phyloP scores from a whole-genome alignment of 23 red algal species.

The Gracilaria vermiculophylla region DNA sequence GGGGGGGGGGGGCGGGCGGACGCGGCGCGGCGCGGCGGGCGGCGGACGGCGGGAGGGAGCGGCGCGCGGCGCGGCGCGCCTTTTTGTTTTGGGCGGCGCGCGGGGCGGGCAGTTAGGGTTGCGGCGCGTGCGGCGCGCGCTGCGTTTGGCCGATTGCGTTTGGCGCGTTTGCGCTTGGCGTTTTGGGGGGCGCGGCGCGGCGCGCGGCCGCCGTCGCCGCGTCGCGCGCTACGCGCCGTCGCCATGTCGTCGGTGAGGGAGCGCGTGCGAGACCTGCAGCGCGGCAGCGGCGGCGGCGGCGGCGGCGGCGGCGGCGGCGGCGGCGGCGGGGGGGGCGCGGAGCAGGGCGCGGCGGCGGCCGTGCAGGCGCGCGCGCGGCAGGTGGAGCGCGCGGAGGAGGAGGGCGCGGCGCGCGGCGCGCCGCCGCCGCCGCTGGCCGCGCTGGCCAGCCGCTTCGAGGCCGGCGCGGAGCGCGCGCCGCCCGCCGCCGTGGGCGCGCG shows the following conservation, averaged over 20 bases:
- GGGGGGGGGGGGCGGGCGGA: neutral
- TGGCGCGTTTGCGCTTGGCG: neutral
- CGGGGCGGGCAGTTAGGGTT: neutral
- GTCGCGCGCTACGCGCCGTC: neutral
- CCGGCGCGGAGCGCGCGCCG: neutral
- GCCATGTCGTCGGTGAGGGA: conserved; percentile 25
- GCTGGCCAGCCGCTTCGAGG: conserved; percentile 5
- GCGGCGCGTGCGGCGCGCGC: neutral
- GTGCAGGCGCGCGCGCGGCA: neutral
- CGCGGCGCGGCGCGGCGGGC: too few species aligned
- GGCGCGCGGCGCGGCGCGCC: neutral
- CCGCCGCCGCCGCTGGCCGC: neutral
- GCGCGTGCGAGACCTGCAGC: conserved; percentile 16
- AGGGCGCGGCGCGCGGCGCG: neutral
- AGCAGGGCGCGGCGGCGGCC: neutral
- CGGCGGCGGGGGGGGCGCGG: too few species aligned
- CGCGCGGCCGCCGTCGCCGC: neutral
- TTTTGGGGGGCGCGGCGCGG: too few species aligned
- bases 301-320: neutral
- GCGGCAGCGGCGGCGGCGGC: neutral
- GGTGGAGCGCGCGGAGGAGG: neutral
- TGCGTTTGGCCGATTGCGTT: neutral
- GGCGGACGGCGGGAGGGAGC: neutral
- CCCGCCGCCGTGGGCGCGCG: neutral
- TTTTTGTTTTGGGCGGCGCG: neutral